Evolutionary conservation across 257 asterid species (phyloP).

Genomic region (Nicotiana benthamiana): DNA sequence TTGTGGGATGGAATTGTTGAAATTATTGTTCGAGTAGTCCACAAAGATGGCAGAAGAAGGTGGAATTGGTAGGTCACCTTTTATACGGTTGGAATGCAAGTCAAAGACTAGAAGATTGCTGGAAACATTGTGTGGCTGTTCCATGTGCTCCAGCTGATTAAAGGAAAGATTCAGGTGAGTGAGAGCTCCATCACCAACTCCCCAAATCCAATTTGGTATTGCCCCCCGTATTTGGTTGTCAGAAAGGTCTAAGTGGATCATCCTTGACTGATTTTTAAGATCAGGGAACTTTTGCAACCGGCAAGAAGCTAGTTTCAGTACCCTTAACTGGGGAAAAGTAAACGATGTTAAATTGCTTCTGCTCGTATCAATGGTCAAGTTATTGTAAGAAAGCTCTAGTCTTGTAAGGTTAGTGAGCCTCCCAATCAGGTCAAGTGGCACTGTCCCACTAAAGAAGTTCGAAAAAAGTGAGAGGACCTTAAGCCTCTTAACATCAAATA

Average conservation of each 20-base stretch:
- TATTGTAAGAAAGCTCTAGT: slow-evolving; percentile 51
- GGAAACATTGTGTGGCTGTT: slow-evolving; percentile 23
- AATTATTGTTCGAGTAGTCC: slow-evolving; percentile 46
- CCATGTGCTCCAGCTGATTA: slow-evolving; percentile 26
- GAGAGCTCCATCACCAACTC: slow-evolving; percentile 17
- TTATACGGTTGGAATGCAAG: slow-evolving; percentile 23
- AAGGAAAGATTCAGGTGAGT: slow-evolving; percentile 33
- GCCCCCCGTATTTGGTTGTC: slow-evolving; percentile 29
- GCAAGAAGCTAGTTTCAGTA: slow-evolving; percentile 47
- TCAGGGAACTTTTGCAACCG: slow-evolving; percentile 31
- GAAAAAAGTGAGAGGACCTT: slow-evolving; percentile 21
- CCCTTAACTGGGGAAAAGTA: slow-evolving; percentile 14
- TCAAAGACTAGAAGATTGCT: slow-evolving; percentile 19
- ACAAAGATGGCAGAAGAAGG: slow-evolving; percentile 13
- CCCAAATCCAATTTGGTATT: slow-evolving; percentile 58
- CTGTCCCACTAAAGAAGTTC: slow-evolving; percentile 21
- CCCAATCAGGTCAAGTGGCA: slow-evolving; percentile 6
- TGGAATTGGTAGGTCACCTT: slow-evolving; percentile 27
- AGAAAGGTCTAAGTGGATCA: slow-evolving; percentile 41
- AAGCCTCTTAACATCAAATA: slow-evolving; percentile 14
- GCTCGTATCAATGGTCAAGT: slow-evolving; percentile 23
- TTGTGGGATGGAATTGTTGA: slow-evolving; percentile 25
- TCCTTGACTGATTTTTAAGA: slow-evolving; percentile 10
- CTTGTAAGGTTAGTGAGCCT: slow-evolving; percentile 25
- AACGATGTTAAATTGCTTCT: slow-evolving; percentile 7